Evolutionary conservation across 257 asterid genomes (phyloP).

Genomic region (Striga asiatica): DNA sequence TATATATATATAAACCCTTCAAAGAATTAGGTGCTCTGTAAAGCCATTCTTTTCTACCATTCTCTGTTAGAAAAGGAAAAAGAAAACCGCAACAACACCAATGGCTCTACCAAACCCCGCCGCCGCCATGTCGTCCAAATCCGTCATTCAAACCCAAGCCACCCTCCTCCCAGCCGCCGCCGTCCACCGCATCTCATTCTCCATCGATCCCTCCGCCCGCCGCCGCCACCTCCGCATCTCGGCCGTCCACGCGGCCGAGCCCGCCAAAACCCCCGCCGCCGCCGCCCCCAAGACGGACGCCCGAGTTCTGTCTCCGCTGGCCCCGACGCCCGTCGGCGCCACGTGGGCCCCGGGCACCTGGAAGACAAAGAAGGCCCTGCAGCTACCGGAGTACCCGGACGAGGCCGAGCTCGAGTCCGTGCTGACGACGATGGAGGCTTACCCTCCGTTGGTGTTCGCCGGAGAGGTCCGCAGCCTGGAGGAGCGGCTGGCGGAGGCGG

Average conservation of each 20-base stretch:
- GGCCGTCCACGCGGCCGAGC: constrained; percentile 70
- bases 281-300: constrained; percentile 14
- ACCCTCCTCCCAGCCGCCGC: constrained; percentile 19
- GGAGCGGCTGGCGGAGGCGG: constrained; percentile 72
- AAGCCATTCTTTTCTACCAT: too few relatives aligned
- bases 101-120: constrained; percentile 53
- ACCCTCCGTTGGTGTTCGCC: constrained; percentile 80
- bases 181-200: constrained; percentile 16
- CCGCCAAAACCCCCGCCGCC: constrained; percentile 38
- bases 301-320: background rate
- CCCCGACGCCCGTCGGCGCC: constrained; percentile 12
- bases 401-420: constrained; percentile 50
- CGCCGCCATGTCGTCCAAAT: constrained; percentile 39
- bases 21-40: too few relatives aligned
- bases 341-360: constrained; percentile 53
- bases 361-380: constrained; percentile 66
- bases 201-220: constrained; percentile 21
- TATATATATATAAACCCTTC: too few relatives aligned
- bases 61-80: too few relatives aligned
- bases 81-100: background rate
- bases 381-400: constrained; percentile 72
- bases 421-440: constrained; percentile 40
- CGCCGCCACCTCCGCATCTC: constrained; percentile 39
- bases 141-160: constrained; percentile 28
- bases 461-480: constrained; percentile 77